Conservation (phyloP, 228 moss, liverwort and hornwort genomes). For the Sphagnum fallax region DNA sequence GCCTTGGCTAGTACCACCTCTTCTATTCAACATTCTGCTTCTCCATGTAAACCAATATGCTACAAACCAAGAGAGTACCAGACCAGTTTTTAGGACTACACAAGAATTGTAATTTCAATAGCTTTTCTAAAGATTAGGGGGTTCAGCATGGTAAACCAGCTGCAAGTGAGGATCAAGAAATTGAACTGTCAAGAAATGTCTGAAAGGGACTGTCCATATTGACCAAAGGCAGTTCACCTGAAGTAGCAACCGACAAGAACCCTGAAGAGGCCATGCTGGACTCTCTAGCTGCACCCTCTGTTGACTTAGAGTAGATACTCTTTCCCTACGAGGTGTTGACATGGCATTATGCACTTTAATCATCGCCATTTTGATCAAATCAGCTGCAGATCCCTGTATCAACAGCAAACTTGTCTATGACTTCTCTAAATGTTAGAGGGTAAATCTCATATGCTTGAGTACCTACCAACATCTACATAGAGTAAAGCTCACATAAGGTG, state of each 20-base stretch:
- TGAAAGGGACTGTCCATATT: too few species aligned
- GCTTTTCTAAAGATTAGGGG: too few species aligned
- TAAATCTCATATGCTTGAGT: not conserved
- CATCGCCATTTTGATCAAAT: constrained; percentile 95
- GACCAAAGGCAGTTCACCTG: constrained; percentile 35
- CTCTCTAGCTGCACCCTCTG: constrained; percentile 12
- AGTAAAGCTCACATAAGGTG: too few species aligned
- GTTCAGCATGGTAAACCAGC: too few species aligned
- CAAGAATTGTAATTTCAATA: too few species aligned
- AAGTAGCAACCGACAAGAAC: constrained; percentile 76
- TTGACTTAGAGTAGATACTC: constrained; percentile 7
- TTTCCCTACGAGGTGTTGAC: constrained; percentile 8
- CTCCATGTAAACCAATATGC: too few species aligned
- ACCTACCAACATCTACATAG: too few species aligned
- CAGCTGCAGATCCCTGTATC: constrained; percentile 86
- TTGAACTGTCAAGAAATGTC: too few species aligned
- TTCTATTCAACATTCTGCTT: not conserved
- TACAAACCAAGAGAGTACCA: too few species aligned
- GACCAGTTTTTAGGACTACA: too few species aligned
- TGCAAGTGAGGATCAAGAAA: too few species aligned
- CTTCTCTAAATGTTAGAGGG: not conserved
- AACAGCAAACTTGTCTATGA: not conserved
- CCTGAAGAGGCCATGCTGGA: constrained; percentile 28
- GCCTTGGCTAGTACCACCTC: not conserved
- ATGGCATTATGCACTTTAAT: constrained; percentile 70